A percentile compares a stretch with the other conserved stretches of the same genome.
Conservation (phyloP, 257 asterid genomes). For the Penstemon davidsonii region DNA sequence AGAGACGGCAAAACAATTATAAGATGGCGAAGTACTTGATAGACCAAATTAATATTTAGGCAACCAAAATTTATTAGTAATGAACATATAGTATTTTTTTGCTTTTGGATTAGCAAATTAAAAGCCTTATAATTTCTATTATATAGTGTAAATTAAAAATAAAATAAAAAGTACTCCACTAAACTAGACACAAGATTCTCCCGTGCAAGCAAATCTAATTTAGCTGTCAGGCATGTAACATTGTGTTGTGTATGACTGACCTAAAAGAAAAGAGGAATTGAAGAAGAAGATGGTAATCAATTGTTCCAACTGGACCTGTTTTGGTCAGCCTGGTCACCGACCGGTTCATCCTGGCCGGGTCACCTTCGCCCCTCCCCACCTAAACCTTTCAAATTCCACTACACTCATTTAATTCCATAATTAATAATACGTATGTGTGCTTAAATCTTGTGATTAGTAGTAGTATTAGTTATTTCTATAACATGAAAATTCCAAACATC, state of each 20-base stretch:
- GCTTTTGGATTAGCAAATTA: too few species aligned
- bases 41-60: too few species aligned
- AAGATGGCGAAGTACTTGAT: too few species aligned
- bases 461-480: too few species aligned
- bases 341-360: slow-evolving; percentile 22
- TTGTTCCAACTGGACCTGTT: slow-evolving; percentile 36
- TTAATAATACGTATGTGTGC: too few species aligned
- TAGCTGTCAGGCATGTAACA: slow-evolving; percentile 42
- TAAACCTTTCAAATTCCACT: not conserved
- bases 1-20: too few species aligned
- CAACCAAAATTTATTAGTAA: too few species aligned
- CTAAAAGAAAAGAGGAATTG: slow-evolving; percentile 33
- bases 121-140: not conserved
- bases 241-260: slow-evolving; percentile 14
- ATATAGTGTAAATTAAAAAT: not conserved
- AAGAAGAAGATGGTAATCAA: slow-evolving; percentile 40
- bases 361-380: not conserved
- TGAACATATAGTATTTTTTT: too few species aligned
- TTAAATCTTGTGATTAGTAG: too few species aligned
- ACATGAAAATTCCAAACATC: too few species aligned
- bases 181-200: slow-evolving; percentile 31
- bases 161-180: not conserved
- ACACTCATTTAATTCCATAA: not conserved
- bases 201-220: slow-evolving; percentile 39
- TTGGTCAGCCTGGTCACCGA: slow-evolving; percentile 18